Percentiles rank a stretch among this genome's conserved stretches.
phyloP scores from a whole-genome alignment of 2,329 filamentous ascomycete genomes.

The Colletotrichum spinosum region DNA sequence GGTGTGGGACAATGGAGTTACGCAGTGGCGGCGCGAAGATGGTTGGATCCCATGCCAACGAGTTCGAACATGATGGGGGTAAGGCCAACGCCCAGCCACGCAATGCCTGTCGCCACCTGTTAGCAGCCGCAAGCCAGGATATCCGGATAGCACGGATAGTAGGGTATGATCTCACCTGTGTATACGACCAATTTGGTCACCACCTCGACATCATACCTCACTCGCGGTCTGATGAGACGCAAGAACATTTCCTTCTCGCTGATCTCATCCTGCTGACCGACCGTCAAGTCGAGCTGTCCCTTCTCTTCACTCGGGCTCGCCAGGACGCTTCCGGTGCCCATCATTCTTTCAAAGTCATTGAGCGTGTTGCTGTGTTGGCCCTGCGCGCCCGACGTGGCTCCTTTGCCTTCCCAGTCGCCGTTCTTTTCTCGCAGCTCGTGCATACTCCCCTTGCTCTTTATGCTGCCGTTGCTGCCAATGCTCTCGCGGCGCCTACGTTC shows the following conservation, averaged over 20 bases:
- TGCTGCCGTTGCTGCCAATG: conserved; percentile 62
- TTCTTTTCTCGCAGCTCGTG: conserved; percentile 54
- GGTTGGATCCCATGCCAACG: conserved; percentile 62
- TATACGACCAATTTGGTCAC: conserved; percentile 97
- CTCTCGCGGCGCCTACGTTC: conserved; percentile 72
- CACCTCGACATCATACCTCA: conserved; percentile 98
- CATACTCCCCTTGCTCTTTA: conserved; percentile 58
- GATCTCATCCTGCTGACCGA: conserved; percentile 61
- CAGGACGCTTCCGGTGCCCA: conserved; percentile 72
- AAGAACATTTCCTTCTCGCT: conserved; percentile 87
- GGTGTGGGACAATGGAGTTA: background rate
- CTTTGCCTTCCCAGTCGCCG: conserved; percentile 52
- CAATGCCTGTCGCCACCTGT: conserved; percentile 72
- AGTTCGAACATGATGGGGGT: conserved; percentile 79
- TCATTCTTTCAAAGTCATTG: conserved; percentile 77
- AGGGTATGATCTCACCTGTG: conserved; percentile 69
- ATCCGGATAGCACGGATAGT: conserved; percentile 32
- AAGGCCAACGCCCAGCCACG: conserved; percentile 81
- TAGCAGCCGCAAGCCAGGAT: conserved; percentile 29
- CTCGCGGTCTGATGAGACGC: conserved; percentile 84
- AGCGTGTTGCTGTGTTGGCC: conserved; percentile 54
- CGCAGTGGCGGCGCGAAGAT: conserved; percentile 41
- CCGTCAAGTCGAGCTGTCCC: conserved; percentile 49
- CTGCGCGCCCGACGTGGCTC: conserved; percentile 58
- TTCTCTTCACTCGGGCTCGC: conserved; percentile 47